phyloP scores from a whole-genome alignment of 2,329 filamentous ascomycete genomes.

The Zymoseptoria crescenta region DNA sequence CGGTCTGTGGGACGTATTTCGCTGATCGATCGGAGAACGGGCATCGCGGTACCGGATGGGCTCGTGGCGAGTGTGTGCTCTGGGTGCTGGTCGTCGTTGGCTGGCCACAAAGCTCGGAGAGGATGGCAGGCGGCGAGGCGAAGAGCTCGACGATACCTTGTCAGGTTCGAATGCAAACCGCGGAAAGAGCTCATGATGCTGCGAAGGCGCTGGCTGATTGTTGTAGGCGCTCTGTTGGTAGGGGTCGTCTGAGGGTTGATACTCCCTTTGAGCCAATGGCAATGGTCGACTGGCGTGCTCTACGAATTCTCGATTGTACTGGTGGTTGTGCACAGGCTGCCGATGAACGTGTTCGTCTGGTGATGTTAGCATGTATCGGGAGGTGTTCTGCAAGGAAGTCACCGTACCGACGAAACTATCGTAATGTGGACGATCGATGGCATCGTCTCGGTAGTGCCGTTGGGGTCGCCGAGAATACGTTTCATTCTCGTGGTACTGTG shows the following conservation, averaged over 20 bases:
- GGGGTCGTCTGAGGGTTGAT: background rate
- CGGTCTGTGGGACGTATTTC: background rate
- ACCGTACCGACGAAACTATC: slow-evolving; percentile 7
- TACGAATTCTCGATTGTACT: slow-evolving; percentile 29
- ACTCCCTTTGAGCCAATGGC: slow-evolving; percentile 7
- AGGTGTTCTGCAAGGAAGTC: background rate
- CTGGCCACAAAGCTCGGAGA: slow-evolving; percentile 35
- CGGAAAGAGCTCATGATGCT: background rate
- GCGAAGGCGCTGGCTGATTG: background rate
- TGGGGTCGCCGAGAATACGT: background rate
- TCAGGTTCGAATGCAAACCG: slow-evolving; percentile 21
- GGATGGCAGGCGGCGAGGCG: slow-evolving; percentile 27
- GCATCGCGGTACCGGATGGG: background rate
- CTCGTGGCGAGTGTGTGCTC: background rate
- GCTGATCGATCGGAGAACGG: background rate
- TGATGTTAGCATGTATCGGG: slow-evolving; percentile 7
- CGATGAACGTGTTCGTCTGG: slow-evolving; percentile 32
- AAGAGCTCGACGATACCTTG: slow-evolving; percentile 25
- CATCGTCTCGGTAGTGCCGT: background rate
- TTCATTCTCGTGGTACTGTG: background rate
- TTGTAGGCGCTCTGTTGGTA: background rate
- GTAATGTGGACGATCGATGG: background rate
- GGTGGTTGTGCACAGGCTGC: slow-evolving; percentile 26
- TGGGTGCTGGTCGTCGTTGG: slow-evolving; percentile 5
- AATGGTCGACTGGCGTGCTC: slow-evolving; percentile 34